These are phyloP conservation scores for Nissolia schottii DNA, from an alignment of 306 rosid genomes.

Conservation along the genomic window DNA sequence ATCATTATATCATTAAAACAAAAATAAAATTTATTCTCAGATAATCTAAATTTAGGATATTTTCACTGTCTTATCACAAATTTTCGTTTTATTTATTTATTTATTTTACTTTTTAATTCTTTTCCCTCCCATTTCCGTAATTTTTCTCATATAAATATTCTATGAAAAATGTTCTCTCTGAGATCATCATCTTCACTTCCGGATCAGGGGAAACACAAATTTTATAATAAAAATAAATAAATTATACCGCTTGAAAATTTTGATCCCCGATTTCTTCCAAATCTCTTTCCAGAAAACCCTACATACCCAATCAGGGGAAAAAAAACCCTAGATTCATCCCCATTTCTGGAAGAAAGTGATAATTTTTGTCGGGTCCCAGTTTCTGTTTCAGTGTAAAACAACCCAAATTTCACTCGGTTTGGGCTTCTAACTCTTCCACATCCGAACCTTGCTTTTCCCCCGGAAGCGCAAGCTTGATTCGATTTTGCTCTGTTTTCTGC, in stretches of 20 bases:
- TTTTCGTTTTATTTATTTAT: neutral
- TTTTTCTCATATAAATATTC: conserved; percentile 35
- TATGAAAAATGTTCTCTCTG: neutral
- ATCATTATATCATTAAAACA: no score
- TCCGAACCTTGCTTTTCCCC: neutral
- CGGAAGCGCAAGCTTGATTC: neutral
- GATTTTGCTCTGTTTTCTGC: neutral
- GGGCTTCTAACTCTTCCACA: neutral
- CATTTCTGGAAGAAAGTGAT: neutral
- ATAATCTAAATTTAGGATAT: no score
- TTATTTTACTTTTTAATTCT: neutral
- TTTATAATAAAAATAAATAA: neutral
- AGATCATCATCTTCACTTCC: conserved; percentile 23
- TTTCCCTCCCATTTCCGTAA: neutral
- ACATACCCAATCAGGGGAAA: conserved; percentile 10
- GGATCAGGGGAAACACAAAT: conserved; percentile 26
- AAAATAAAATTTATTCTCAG: no score
- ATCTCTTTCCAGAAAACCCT: conserved; percentile 41
- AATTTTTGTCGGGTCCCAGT: neutral
- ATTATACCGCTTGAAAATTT: neutral
- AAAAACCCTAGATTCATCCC: conserved; percentile 36
- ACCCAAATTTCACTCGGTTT: conserved; percentile 14
- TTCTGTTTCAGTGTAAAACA: conserved; percentile 23
- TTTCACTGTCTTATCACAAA: no score
- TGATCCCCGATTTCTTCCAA: conserved; percentile 51